Evolutionary conservation across 768 basidiomycete species (phyloP).

Genomic region (Aureoboletus auriporus): DNA sequence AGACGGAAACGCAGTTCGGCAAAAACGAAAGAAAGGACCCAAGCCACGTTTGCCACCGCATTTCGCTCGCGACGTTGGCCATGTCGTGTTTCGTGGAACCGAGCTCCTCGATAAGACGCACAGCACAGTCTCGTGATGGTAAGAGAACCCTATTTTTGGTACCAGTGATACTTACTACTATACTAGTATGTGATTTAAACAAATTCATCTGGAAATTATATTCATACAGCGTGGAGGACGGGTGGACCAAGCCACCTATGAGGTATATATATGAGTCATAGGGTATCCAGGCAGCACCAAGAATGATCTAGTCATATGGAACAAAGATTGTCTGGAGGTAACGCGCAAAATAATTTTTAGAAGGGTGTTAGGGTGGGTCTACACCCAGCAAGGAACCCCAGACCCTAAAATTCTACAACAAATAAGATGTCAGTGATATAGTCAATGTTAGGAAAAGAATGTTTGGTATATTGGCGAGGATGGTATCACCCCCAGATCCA

Average conservation of each 20-base stretch:
- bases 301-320: not conserved
- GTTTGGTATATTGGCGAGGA: conserved; percentile 11
- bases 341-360: not conserved
- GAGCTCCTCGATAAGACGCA: conserved; percentile 33
- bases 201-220: not conserved
- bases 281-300: no score
- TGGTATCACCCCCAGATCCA: conserved; percentile 16
- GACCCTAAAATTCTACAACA: conserved; percentile 15
- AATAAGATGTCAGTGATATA: conserved; percentile 13
- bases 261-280: not conserved
- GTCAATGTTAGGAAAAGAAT: conserved; percentile 15
- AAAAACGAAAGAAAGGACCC: conserved; percentile 17
- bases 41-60: conserved; percentile 49
- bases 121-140: not conserved
- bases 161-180: not conserved
- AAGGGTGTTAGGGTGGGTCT: not conserved
- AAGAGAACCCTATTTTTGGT: not conserved
- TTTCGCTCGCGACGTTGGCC: conserved; percentile 60
- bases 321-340: not conserved
- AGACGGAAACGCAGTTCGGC: not conserved
- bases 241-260: conserved; percentile 1
- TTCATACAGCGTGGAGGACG: not conserved
- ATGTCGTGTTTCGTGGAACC: conserved; percentile 65
- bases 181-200: no score
- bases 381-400: not conserved